Percentiles rank a stretch among this genome's conserved stretches.
phyloP scores from a whole-genome alignment of 257 asterid species.

The Gentiana straminea region DNA sequence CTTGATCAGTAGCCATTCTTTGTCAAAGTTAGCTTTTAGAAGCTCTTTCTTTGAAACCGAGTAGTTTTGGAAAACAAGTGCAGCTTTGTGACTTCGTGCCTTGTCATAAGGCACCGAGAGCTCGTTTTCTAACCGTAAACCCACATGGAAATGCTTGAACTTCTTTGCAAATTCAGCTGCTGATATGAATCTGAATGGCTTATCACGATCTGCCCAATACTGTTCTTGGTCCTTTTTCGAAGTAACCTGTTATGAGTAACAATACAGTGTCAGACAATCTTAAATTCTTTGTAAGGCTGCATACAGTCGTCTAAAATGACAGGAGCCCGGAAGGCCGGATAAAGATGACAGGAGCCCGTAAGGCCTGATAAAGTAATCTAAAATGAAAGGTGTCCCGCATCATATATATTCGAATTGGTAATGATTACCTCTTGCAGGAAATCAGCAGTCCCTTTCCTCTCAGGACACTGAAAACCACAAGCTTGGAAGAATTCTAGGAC shows the following conservation, averaged over 20 bases:
- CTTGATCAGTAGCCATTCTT: conserved; percentile 65
- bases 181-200: conserved; percentile 30
- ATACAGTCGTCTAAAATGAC: too few species aligned
- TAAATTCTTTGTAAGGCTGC: not conserved
- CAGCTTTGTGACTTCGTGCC: conserved; percentile 35
- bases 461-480: conserved; percentile 62
- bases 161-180: conserved; percentile 37
- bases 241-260: conserved; percentile 34
- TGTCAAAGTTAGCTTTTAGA: conserved; percentile 45
- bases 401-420: not conserved
- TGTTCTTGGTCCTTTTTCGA: conserved; percentile 68
- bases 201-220: conserved; percentile 40
- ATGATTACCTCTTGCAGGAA: conserved; percentile 63
- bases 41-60: conserved; percentile 41
- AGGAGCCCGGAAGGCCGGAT: too few species aligned
- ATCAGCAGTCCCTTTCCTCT: conserved; percentile 73
- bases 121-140: conserved; percentile 32
- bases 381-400: too few species aligned
- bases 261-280: not conserved
- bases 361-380: too few species aligned
- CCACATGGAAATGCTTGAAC: conserved; percentile 45
- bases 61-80: conserved; percentile 40
- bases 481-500: conserved; percentile 48
- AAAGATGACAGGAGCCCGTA: too few species aligned
- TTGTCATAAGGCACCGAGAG: conserved; percentile 40